Percentiles rank a stretch among this genome's conserved stretches.
phyloP scores from a whole-genome alignment of 805 yeast genomes.

The Metschnikowia lachancei region DNA sequence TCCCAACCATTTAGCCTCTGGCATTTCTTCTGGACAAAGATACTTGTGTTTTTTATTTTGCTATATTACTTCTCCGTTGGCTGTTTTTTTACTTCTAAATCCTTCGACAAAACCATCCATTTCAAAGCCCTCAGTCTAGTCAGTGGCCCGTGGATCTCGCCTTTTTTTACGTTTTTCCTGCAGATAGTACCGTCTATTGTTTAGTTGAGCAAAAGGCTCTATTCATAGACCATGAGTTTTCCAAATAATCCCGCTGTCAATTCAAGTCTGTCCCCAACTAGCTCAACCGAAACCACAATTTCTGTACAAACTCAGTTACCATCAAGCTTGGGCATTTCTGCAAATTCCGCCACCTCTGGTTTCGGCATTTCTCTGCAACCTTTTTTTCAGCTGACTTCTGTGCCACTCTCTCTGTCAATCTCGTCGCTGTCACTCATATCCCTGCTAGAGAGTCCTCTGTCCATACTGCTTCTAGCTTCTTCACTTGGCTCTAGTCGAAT shows the following conservation, averaged over 20 bases:
- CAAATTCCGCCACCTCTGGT: neutral
- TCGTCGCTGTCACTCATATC: neutral
- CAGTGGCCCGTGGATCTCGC: neutral
- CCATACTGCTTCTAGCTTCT: neutral
- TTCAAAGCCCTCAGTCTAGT: too few species aligned
- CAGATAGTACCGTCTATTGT: neutral
- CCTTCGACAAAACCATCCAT: too few species aligned
- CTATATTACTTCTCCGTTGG: too few species aligned
- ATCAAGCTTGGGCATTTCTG: neutral
- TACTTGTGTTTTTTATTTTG: neutral
- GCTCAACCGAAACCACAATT: neutral
- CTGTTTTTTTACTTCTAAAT: too few species aligned
- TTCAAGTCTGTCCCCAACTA: neutral
- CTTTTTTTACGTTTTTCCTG: neutral
- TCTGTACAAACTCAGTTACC: neutral
- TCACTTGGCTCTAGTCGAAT: neutral
- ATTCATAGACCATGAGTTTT: slow-evolving; percentile 5
- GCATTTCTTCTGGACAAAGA: neutral
- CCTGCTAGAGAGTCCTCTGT: too few species aligned
- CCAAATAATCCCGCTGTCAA: slow-evolving; percentile 1
- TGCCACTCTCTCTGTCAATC: neutral
- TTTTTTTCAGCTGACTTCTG: neutral
- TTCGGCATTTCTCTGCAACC: neutral
- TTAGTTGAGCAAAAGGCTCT: neutral
- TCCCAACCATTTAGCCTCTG: neutral